These are phyloP conservation scores for Gnetum montanum DNA, from an alignment of 75 land plant genomes.

Conservation along the genomic window DNA sequence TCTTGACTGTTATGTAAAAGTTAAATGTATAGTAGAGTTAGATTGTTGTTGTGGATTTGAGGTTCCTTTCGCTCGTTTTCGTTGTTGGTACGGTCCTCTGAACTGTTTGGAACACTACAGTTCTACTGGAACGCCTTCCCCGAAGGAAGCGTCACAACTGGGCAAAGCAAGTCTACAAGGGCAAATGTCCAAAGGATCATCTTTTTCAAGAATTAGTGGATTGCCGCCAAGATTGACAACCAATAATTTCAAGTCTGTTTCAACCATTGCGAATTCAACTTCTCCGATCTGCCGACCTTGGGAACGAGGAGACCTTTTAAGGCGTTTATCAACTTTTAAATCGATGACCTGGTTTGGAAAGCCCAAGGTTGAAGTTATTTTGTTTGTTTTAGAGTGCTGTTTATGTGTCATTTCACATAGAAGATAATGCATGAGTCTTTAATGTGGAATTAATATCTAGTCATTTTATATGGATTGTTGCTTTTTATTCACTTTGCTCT, in stretches of 20 bases:
- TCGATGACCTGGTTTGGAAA: slow-evolving; percentile 98
- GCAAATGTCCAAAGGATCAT: slow-evolving; percentile 9
- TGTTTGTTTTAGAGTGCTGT: slow-evolving; percentile 1
- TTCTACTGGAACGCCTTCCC: slow-evolving; percentile 7
- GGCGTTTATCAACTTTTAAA: slow-evolving; percentile 83
- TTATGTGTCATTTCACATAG: too few species aligned
- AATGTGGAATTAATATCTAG: too few species aligned
- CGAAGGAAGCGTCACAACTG: slow-evolving; percentile 7
- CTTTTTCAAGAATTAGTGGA: slow-evolving; percentile 6
- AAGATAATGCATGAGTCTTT: too few species aligned
- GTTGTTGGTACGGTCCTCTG: too few species aligned
- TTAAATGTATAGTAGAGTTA: too few species aligned
- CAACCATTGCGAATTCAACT: slow-evolving; percentile 6
- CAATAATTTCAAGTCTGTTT: not conserved
- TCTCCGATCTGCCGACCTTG: slow-evolving; percentile 76
- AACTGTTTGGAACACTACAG: slow-evolving; percentile 1
- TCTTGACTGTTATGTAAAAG: too few species aligned
- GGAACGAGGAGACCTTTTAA: slow-evolving; percentile 83
- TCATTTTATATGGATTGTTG: too few species aligned
- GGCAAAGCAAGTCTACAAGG: slow-evolving; percentile 1
- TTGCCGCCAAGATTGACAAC: slow-evolving; percentile 4
- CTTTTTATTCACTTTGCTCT: too few species aligned
- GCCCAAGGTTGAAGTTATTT: slow-evolving; percentile 50
- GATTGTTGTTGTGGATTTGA: too few species aligned
- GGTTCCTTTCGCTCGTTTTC: too few species aligned